A percentile compares a stretch with the other conserved stretches of the same genome.
Evolutionary conservation across 2,329 filamentous ascomycete species (phyloP).

Genomic region (Aspergillus pseudotamarii): DNA sequence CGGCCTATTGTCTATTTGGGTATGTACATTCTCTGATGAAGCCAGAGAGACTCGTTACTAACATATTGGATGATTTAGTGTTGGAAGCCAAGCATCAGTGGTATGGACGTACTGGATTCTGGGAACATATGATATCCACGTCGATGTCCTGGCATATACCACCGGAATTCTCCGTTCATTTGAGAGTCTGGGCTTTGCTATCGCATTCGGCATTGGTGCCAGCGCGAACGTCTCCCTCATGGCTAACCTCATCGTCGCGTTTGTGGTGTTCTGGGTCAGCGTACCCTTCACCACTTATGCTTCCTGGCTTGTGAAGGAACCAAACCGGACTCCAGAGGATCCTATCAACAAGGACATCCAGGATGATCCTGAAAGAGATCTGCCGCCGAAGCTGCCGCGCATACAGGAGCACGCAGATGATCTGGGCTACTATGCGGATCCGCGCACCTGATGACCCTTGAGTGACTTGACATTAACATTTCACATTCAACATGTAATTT

Average conservation of each 20-base stretch:
- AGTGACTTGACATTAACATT: not conserved
- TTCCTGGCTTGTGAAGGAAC: not conserved
- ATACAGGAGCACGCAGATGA: not conserved
- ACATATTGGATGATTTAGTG: not conserved
- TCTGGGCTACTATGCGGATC: not conserved
- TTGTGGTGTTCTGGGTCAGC: slow-evolving; percentile 2
- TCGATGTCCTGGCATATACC: not conserved
- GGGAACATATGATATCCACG: slow-evolving; percentile 1
- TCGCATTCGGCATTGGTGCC: slow-evolving; percentile 1
- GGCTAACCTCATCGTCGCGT: not conserved
- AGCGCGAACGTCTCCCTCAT: slow-evolving; percentile 1
- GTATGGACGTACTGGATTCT: slow-evolving; percentile 5
- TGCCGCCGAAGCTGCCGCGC: not conserved
- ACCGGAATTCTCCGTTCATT: not conserved
- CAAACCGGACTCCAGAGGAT: not conserved
- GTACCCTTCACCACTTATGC: slow-evolving; percentile 1
- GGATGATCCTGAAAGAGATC: not conserved
- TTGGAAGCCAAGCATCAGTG: not conserved
- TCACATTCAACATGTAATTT: not conserved
- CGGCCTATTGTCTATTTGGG: not conserved
- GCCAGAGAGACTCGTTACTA: not conserved
- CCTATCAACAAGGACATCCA: not conserved
- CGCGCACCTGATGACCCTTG: not conserved
- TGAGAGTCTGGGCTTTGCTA: slow-evolving; percentile 1
- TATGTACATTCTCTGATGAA: not conserved